Evolutionary conservation across 352 stramenopile genomes (phyloP).

Genomic region (Globisporangium cederbergense): DNA sequence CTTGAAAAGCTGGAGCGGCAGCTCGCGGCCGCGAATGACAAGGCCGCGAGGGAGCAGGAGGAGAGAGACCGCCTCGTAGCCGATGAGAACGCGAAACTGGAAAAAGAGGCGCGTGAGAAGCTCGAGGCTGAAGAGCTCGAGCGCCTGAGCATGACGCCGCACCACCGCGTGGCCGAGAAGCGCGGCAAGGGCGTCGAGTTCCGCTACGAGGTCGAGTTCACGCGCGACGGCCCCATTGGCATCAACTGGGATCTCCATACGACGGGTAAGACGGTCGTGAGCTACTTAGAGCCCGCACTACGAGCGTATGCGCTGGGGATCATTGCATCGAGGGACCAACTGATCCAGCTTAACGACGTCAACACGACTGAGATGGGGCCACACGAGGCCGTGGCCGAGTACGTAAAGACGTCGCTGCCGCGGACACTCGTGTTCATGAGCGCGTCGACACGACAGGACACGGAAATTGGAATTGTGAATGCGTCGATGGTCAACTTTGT

Average conservation of each 20-base stretch:
- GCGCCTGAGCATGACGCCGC: conserved; percentile 51
- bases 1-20: conserved; percentile 31
- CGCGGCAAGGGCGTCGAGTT: conserved; percentile 50
- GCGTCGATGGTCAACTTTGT: conserved; percentile 1
- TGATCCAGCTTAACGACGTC: conserved; percentile 65
- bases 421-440: conserved; percentile 54
- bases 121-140: conserved; percentile 43
- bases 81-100: conserved; percentile 31
- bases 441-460: conserved; percentile 17
- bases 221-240: conserved; percentile 48
- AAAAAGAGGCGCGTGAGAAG: conserved; percentile 28
- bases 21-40: conserved; percentile 30
- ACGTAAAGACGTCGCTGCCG: conserved; percentile 34
- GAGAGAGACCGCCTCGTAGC: conserved; percentile 31
- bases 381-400: conserved; percentile 48
- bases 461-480: conserved; percentile 7
- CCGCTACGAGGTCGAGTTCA: conserved; percentile 63
- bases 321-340: conserved; percentile 49
- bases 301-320: conserved; percentile 43
- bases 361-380: conserved; percentile 55
- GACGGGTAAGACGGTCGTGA: conserved; percentile 47
- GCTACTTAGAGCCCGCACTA: conserved; percentile 49
- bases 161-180: conserved; percentile 35
- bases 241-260: conserved; percentile 70
- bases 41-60: conserved; percentile 27